Conservation (phyloP, 2,329 filamentous ascomycete species). For the Zymoseptoria brevis region DNA sequence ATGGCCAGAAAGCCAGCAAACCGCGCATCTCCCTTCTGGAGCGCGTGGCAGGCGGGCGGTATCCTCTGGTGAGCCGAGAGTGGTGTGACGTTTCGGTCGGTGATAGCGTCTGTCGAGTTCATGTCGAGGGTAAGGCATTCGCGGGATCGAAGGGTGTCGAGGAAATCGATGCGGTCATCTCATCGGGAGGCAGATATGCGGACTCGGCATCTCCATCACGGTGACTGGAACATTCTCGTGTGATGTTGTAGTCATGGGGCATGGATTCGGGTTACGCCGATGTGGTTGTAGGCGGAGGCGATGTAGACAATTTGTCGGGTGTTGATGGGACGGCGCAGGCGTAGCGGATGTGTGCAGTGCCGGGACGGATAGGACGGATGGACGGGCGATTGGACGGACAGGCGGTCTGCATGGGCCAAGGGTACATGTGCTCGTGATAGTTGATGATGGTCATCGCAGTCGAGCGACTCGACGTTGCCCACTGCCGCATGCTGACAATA, state of each 20-base stretch:
- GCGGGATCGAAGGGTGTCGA: neutral
- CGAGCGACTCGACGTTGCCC: conserved; percentile 30
- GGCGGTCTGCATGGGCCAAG: neutral
- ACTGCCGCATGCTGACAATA: conserved; percentile 61
- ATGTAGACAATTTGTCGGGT: neutral
- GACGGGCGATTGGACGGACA: neutral
- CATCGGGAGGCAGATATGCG: neutral
- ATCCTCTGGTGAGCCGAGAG: neutral
- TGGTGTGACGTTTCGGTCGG: neutral
- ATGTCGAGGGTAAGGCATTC: neutral
- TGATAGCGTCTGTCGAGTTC: neutral
- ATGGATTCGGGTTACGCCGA: neutral
- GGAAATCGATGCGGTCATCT: neutral
- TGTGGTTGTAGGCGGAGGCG: neutral
- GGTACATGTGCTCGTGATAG: neutral
- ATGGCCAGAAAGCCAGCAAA: too few species aligned
- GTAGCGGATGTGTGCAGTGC: neutral
- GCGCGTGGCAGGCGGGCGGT: too few species aligned
- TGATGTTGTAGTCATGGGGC: neutral
- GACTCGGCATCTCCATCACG: neutral
- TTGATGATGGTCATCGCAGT: neutral
- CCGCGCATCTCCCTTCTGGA: too few species aligned
- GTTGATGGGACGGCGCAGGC: neutral
- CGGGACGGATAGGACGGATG: neutral
- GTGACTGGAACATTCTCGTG: neutral